These are phyloP conservation scores for Piromyces finnis DNA, from an alignment of 192 early-diverging fungal genomes.

Conservation along the genomic window DNA sequence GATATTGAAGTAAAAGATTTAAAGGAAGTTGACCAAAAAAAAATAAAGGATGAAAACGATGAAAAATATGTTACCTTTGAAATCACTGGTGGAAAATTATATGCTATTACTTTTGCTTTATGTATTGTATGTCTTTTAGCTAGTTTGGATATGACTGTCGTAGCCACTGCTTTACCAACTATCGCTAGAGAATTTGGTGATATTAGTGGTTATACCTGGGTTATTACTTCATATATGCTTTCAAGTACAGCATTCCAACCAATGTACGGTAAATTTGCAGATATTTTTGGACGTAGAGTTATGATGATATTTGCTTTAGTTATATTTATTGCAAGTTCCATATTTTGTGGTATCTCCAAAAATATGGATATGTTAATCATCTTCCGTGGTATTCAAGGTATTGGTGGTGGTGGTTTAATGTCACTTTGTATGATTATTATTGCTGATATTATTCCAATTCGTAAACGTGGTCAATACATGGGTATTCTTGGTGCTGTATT, in stretches of 20 bases:
- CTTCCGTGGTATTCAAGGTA: constrained; percentile 59
- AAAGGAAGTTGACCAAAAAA: background rate
- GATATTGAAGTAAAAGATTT: too few relatives aligned
- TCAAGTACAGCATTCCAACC: constrained; percentile 47
- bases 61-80: background rate
- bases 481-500: constrained; percentile 40
- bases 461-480: constrained; percentile 76
- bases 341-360: constrained; percentile 60
- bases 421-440: constrained; percentile 62
- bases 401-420: constrained; percentile 67
- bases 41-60: background rate
- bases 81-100: background rate
- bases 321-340: constrained; percentile 62
- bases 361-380: constrained; percentile 42
- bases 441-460: constrained; percentile 59
- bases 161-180: constrained; percentile 48
- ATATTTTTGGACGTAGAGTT: constrained; percentile 79
- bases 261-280: constrained; percentile 67
- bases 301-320: constrained; percentile 54
- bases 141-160: constrained; percentile 62
- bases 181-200: constrained; percentile 52
- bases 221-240: background rate
- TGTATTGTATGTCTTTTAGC: constrained; percentile 23
- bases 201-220: background rate
- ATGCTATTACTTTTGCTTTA: background rate